phyloP scores from a whole-genome alignment of 2,329 filamentous ascomycete species.

The Neoascochyta sp. region DNA sequence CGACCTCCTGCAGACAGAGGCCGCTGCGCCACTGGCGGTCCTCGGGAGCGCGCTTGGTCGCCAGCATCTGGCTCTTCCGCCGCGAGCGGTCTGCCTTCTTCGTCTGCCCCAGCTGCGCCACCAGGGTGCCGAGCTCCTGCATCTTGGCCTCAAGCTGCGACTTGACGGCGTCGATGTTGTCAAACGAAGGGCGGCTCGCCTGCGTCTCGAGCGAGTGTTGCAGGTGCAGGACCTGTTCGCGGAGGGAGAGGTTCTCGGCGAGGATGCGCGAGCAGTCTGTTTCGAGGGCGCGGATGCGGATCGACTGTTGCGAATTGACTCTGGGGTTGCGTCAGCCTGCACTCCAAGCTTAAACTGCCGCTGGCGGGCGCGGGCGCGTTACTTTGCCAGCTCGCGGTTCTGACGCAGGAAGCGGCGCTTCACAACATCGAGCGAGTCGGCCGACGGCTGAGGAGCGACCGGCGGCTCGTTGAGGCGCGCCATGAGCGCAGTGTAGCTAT shows the following conservation, averaged over 20 bases:
- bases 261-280: conserved; percentile 70
- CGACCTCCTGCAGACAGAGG: conserved; percentile 35
- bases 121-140: conserved; percentile 63
- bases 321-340: conserved; percentile 37
- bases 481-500: conserved; percentile 55
- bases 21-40: conserved; percentile 56
- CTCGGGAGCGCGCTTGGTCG: conserved; percentile 48
- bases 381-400: conserved; percentile 74
- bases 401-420: conserved; percentile 76
- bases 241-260: conserved; percentile 73
- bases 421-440: conserved; percentile 64
- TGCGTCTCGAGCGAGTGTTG: conserved; percentile 65
- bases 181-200: conserved; percentile 56
- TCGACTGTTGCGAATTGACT: conserved; percentile 71
- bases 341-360: not conserved
- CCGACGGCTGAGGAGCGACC: conserved; percentile 43
- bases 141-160: conserved; percentile 69
- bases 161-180: conserved; percentile 67
- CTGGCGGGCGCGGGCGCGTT: too few relatives aligned
- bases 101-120: conserved; percentile 59
- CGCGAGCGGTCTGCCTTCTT: conserved; percentile 19
- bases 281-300: conserved; percentile 73
- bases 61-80: conserved; percentile 50
- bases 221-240: conserved; percentile 65
- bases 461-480: conserved; percentile 76